phyloP scores from a whole-genome alignment of 371 early-diverging fungal species.

The Apophysomyces trapeziformis region DNA sequence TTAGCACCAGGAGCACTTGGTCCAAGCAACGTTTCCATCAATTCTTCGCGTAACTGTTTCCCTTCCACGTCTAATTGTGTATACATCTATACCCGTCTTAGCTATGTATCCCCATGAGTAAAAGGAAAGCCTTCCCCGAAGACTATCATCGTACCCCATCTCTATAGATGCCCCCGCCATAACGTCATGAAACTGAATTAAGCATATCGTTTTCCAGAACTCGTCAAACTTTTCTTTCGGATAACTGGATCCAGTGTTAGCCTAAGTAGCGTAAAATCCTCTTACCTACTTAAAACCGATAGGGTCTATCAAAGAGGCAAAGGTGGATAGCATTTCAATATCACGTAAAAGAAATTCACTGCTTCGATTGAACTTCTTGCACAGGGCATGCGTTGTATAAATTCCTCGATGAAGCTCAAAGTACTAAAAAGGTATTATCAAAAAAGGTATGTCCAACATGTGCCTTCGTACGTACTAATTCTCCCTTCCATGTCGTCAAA shows the following conservation, averaged over 20 bases:
- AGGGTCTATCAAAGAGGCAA: constrained; percentile 37
- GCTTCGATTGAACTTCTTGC: constrained; percentile 81
- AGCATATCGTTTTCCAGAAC: constrained; percentile 74
- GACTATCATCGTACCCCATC: constrained; percentile 83
- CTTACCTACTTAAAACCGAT: constrained; percentile 22
- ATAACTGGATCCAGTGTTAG: constrained; percentile 43
- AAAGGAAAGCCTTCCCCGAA: constrained; percentile 27
- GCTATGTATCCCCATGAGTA: neutral
- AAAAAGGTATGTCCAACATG: neutral
- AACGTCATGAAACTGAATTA: constrained; percentile 92
- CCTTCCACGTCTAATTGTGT: constrained; percentile 43
- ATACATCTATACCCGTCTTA: constrained; percentile 35
- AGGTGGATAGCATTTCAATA: constrained; percentile 71
- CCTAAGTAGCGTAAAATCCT: neutral
- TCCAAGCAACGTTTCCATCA: constrained; percentile 35
- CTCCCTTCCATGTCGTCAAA: constrained; percentile 90
- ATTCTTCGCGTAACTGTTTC: constrained; percentile 39
- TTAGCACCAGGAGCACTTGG: constrained; percentile 17
- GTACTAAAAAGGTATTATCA: constrained; percentile 52
- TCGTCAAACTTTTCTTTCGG: constrained; percentile 74
- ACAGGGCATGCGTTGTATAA: constrained; percentile 86
- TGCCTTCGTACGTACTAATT: constrained; percentile 60
- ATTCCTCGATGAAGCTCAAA: constrained; percentile 95
- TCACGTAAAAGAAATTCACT: constrained; percentile 82
- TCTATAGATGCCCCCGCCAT: constrained; percentile 90